Evolutionary conservation across 2,329 filamentous ascomycete species (phyloP), one percentile per base, ranked within the genome.

Genomic region (Exserohilum rostratum): DNA sequence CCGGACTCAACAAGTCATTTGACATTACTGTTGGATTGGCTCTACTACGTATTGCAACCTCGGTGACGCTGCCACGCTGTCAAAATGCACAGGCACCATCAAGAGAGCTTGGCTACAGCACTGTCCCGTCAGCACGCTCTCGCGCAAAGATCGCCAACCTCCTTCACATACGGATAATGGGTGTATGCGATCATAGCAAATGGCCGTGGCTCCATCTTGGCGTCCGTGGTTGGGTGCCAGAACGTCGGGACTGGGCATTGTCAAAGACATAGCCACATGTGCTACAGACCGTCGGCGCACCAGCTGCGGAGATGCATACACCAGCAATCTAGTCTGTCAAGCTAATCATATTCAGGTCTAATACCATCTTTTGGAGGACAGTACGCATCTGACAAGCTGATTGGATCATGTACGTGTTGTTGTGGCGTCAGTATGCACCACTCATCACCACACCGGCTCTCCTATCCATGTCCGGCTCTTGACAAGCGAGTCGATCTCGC

Each of bases 391-490:
- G 15, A 27, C 20, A 13, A 13, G 7, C 31, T 7, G 1, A 15
- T 7, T 12, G 25, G 30, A 35, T 5, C 15, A 31, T 18, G n/a
- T 15, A 33, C 13, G 27, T 33, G 37, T 7, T 43, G 17, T n/a
- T 34, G 9, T 42, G 35, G 30, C 10, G 33, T 33, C 18, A 9
- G 37, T 33, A 25, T 42, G 2, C 31, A 39, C 35, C 15, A 46
- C 34, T 37, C 56, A 46, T 43, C 39, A 33, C 38, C 6, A 52
- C 30, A 33, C 31, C 55, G 52, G 55, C 46, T 50, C 51, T 55
- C 51, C 53, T n/a, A 55, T 15, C 12, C 30, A 43, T 43, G 25
- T 43, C 53, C 48, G 53, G 37, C 22, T 30, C 17, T n/a, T 25
- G 31, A 17, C 13, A 46, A 18, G 43, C 43, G 43, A 46, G 43